Conservation (phyloP, 1,284 basidiomycete genomes). For the Cutaneotrichosporon sp. region DNA sequence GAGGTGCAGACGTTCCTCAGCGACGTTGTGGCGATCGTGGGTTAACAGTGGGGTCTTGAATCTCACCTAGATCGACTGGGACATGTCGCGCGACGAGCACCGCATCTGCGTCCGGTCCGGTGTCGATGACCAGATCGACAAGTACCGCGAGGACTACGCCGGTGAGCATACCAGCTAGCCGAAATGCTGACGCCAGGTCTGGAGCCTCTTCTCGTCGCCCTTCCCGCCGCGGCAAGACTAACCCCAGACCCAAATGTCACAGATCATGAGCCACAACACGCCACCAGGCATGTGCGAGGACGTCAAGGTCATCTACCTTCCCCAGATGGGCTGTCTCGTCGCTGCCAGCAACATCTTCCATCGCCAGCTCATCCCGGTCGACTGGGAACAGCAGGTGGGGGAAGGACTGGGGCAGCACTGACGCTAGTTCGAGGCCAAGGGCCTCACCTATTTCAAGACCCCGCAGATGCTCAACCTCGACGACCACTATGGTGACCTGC, state of each 20-base stretch:
- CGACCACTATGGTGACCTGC: constrained; percentile 47
- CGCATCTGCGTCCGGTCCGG: constrained; percentile 72
- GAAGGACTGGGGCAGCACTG: constrained; percentile 4
- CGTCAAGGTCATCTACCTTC: constrained; percentile 85
- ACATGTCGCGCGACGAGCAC: constrained; percentile 67
- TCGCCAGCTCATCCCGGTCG: constrained; percentile 19
- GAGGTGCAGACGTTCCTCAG: constrained; percentile 7
- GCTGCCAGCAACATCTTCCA: constrained; percentile 24
- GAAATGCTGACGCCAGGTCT: constrained; percentile 62
- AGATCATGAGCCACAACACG: constrained; percentile 56
- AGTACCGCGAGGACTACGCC: constrained; percentile 74
- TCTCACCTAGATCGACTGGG: constrained; percentile 76
- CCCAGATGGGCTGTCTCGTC: constrained; percentile 73
- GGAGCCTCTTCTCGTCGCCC: constrained; percentile 68
- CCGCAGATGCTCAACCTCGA: constrained; percentile 54
- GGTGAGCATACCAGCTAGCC: constrained; percentile 34
- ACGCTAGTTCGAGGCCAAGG: constrained; percentile 48
- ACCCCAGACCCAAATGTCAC: constrained; percentile 12
- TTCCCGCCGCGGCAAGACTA: not conserved
- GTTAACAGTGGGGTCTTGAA: not conserved
- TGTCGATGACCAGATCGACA: constrained; percentile 81
- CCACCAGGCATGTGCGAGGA: constrained; percentile 62
- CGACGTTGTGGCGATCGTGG: constrained; percentile 16
- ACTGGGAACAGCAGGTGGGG: constrained; percentile 34
- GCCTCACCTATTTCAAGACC: constrained; percentile 54